These are phyloP conservation scores for Fusarium neocosmosporiellum DNA, from an alignment of 2,329 filamentous ascomycete genomes.

Conservation along the genomic window DNA sequence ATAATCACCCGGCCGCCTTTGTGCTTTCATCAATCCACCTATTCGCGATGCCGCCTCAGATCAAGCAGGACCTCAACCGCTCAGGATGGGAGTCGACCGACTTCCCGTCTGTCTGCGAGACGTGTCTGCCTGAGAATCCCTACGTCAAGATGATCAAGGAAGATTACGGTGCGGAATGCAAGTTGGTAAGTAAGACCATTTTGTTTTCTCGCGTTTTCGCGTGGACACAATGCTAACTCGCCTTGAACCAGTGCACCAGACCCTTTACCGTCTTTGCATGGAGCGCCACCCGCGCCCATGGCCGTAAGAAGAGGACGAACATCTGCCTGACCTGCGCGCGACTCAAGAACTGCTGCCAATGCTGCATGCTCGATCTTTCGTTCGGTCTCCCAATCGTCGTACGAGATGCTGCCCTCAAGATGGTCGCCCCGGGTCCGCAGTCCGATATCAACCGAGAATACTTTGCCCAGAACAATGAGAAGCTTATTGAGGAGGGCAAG, in stretches of 20 bases:
- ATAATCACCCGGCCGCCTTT: slow-evolving; percentile 23
- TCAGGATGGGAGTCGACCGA: slow-evolving; percentile 96
- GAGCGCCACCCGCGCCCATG: slow-evolving; percentile 88
- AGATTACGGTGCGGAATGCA: slow-evolving; percentile 90
- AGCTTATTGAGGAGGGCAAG: slow-evolving; percentile 91
- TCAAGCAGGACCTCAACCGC: slow-evolving; percentile 95
- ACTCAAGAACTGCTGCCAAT: slow-evolving; percentile 98
- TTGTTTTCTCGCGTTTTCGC: neutral
- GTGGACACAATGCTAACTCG: neutral
- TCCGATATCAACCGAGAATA: slow-evolving; percentile 96
- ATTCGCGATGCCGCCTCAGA: slow-evolving; percentile 81
- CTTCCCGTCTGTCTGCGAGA: slow-evolving; percentile 90
- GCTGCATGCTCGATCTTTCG: slow-evolving; percentile 97
- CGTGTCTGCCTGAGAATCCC: slow-evolving; percentile 93
- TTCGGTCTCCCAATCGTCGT: slow-evolving; percentile 96
- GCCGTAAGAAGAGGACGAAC: slow-evolving; percentile 91
- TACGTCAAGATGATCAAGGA: slow-evolving; percentile 99
- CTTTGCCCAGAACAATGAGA: slow-evolving; percentile 97
- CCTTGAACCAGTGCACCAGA: slow-evolving; percentile 74
- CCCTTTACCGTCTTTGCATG: slow-evolving; percentile 97
- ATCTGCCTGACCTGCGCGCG: slow-evolving; percentile 97
- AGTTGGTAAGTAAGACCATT: slow-evolving; percentile 59
- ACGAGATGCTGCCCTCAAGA: slow-evolving; percentile 95
- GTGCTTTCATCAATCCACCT: slow-evolving; percentile 34
- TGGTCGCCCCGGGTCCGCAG: slow-evolving; percentile 93